These are phyloP conservation scores for Elaeagnus macrophylla DNA, from an alignment of 306 rosid species.

Conservation along the genomic window DNA sequence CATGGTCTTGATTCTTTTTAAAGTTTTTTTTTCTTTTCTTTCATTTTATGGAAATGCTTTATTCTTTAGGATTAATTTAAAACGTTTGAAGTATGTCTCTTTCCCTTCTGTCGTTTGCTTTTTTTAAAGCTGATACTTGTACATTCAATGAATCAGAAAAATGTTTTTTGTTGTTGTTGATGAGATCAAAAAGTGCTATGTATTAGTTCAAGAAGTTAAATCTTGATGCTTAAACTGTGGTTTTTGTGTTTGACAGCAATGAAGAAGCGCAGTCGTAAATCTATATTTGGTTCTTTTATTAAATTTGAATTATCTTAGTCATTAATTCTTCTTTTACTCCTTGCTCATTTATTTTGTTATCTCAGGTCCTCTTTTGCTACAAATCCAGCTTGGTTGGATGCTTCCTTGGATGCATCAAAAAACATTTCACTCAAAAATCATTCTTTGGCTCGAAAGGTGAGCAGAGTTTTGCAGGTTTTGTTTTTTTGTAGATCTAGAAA, in stretches of 20 bases:
- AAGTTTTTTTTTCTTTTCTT: too few relatives aligned
- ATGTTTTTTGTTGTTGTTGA: background rate
- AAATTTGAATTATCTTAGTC: background rate
- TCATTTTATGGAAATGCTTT: background rate
- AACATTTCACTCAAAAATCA: slow-evolving; percentile 11
- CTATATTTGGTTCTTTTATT: slow-evolving; percentile 15
- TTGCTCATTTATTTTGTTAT: slow-evolving; percentile 7
- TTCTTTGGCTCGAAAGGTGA: slow-evolving; percentile 28
- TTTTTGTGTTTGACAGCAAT: slow-evolving; percentile 32
- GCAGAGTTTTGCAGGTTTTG: background rate
- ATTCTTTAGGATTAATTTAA: slow-evolving; percentile 17
- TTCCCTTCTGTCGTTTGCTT: slow-evolving; percentile 10
- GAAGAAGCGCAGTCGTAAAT: slow-evolving; percentile 65
- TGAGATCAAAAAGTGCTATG: background rate
- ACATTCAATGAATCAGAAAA: slow-evolving; percentile 21
- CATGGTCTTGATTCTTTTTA: too few relatives aligned
- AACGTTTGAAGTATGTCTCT: slow-evolving; percentile 18
- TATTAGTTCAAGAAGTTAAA: too few relatives aligned
- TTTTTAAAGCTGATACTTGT: slow-evolving; percentile 18
- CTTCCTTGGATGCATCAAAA: slow-evolving; percentile 9
- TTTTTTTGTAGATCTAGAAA: background rate
- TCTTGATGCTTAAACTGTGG: too few relatives aligned
- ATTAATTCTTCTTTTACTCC: background rate
- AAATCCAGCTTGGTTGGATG: slow-evolving; percentile 23
- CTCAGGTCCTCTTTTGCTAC: slow-evolving; percentile 26